phyloP scores from a whole-genome alignment of 2,329 filamentous ascomycete species.

The Daldinia sp. region DNA sequence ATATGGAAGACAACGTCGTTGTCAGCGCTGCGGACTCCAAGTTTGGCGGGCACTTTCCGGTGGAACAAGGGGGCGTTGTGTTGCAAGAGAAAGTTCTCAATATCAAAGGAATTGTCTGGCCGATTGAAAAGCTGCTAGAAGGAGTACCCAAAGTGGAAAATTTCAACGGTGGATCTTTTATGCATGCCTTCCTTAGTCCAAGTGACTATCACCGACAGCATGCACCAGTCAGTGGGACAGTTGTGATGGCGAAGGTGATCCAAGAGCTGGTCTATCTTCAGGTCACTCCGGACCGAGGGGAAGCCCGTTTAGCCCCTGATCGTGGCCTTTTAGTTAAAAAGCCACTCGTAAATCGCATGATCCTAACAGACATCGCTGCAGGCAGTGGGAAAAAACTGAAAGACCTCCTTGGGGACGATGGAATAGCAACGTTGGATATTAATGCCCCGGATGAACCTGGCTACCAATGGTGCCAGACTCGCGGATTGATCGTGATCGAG shows the following conservation, averaged over 20 bases:
- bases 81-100: slow-evolving; percentile 45
- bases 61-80: slow-evolving; percentile 13
- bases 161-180: slow-evolving; percentile 50
- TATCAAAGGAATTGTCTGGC: neutral
- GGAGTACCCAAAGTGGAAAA: neutral
- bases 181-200: slow-evolving; percentile 52
- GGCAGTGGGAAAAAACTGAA: neutral
- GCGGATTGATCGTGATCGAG: neutral
- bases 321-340: neutral
- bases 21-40: slow-evolving; percentile 50
- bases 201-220: slow-evolving; percentile 55
- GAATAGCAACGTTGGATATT: neutral
- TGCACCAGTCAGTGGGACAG: slow-evolving; percentile 50
- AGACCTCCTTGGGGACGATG: neutral
- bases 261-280: slow-evolving; percentile 51
- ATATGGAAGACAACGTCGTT: slow-evolving; percentile 44
- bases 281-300: slow-evolving; percentile 48
- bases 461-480: neutral
- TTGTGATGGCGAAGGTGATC: slow-evolving; percentile 51
- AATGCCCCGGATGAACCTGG: neutral
- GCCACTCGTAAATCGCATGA: too few species aligned
- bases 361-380: too few species aligned
- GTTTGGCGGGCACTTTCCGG: slow-evolving; percentile 42
- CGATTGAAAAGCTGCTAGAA: neutral
- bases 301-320: slow-evolving; percentile 42